Evolutionary conservation across 2,329 filamentous ascomycete genomes (phyloP).

Genomic region (Tolypocladium tundrense): DNA sequence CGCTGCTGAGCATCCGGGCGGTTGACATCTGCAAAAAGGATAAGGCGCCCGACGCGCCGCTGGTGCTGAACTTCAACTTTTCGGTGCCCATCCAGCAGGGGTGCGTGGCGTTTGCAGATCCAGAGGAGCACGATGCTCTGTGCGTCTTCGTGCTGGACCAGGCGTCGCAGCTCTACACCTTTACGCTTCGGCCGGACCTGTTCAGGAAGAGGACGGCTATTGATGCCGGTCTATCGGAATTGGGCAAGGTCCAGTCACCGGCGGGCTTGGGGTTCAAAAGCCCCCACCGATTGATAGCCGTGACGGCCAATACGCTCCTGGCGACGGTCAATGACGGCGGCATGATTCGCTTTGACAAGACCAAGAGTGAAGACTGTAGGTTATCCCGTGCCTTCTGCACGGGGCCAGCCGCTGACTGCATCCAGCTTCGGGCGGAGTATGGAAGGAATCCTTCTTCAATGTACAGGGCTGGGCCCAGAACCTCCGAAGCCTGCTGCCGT

Average conservation of each 20-base stretch:
- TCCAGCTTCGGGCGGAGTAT: constrained; percentile 26
- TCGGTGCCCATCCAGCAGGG: constrained; percentile 60
- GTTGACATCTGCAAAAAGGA: constrained; percentile 68
- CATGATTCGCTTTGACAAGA: constrained; percentile 60
- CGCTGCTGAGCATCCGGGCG: constrained; percentile 70
- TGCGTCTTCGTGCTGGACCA: constrained; percentile 72
- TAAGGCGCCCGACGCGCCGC: constrained; percentile 56
- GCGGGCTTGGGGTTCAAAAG: constrained; percentile 67
- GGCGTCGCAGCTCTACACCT: constrained; percentile 69
- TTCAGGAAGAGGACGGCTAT: constrained; percentile 61
- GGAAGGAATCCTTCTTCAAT: constrained; percentile 65
- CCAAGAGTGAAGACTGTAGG: constrained; percentile 35
- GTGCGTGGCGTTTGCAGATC: constrained; percentile 76
- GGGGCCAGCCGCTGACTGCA: neutral
- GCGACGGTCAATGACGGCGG: constrained; percentile 74
- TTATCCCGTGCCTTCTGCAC: neutral
- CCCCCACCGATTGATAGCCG: constrained; percentile 71
- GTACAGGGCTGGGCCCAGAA: constrained; percentile 63
- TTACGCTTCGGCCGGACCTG: constrained; percentile 73
- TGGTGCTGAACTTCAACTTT: constrained; percentile 72
- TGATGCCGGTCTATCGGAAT: constrained; percentile 64
- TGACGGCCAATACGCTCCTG: constrained; percentile 63
- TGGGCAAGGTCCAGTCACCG: constrained; percentile 65
- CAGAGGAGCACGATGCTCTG: constrained; percentile 65
- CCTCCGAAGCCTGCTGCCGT: constrained; percentile 55